A percentile compares a stretch with the other conserved stretches of the same genome.
Conservation (phyloP, 192 early-diverging fungal species). For the Entrophospora sp. region DNA sequence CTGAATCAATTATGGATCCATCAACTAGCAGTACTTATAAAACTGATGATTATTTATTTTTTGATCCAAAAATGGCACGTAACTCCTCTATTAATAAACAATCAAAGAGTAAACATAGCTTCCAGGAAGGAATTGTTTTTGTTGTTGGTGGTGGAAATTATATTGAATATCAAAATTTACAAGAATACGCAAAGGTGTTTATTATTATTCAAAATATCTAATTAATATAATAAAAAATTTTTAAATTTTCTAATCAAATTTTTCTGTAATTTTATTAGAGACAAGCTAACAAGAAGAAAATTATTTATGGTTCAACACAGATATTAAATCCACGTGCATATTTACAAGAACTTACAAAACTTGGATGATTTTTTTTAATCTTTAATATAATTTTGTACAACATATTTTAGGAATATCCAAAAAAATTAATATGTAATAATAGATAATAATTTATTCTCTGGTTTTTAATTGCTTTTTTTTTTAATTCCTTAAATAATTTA, state of each 20-base stretch:
- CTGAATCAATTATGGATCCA: conserved; percentile 79
- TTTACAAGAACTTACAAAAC: conserved; percentile 63
- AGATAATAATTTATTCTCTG: no score
- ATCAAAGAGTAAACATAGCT: conserved; percentile 38
- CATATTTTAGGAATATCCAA: no score
- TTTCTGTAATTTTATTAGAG: conserved; percentile 8
- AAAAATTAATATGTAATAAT: no score
- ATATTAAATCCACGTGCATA: conserved; percentile 74
- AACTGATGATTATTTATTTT: conserved; percentile 78
- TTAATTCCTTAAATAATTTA: no score
- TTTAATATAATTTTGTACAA: no score
- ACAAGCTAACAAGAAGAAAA: conserved; percentile 55
- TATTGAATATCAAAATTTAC: conserved; percentile 93
- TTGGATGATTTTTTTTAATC: conserved; percentile 50
- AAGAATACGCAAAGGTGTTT: conserved; percentile 72
- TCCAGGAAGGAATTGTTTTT: conserved; percentile 95
- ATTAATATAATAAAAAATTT: not conserved
- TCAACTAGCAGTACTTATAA: conserved; percentile 36
- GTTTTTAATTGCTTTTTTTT: no score
- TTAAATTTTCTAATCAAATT: not conserved
- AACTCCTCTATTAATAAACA: conserved; percentile 39
- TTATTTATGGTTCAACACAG: conserved; percentile 92
- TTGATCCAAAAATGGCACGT: conserved; percentile 75
- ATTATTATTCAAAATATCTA: not conserved
- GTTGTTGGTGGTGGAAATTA: conserved; percentile 98